Conservation (phyloP, 2,329 filamentous ascomycete genomes). For the Ophiostoma angusticollis region DNA sequence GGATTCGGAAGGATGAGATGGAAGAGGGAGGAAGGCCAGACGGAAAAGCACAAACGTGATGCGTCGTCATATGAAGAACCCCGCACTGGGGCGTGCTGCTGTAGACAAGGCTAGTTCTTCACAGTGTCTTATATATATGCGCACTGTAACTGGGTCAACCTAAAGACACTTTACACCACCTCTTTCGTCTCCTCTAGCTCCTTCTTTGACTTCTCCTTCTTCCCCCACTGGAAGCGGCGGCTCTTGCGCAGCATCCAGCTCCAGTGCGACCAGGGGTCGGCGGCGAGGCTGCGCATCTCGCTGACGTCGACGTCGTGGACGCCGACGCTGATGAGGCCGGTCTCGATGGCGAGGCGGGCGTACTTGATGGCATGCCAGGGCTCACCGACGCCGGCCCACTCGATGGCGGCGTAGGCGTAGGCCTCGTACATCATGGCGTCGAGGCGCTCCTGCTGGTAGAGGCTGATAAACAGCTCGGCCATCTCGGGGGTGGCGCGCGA, state of each 20-base stretch:
- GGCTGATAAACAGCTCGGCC: slow-evolving; percentile 26
- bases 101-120: no score
- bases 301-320: slow-evolving; percentile 20
- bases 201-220: slow-evolving; percentile 5
- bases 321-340: slow-evolving; percentile 21
- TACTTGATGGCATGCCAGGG: slow-evolving; percentile 26
- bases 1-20: no score
- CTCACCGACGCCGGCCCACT: slow-evolving; percentile 27
- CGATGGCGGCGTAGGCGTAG: slow-evolving; percentile 25
- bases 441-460: slow-evolving; percentile 29
- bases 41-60: background rate
- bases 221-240: slow-evolving; percentile 21
- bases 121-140: no score
- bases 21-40: background rate
- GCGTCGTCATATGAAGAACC: background rate
- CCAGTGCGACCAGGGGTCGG: slow-evolving; percentile 27
- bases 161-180: no score
- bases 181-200: background rate
- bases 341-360: slow-evolving; percentile 26
- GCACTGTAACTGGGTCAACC: no score
- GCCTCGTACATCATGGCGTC: slow-evolving; percentile 23
- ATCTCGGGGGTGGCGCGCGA: slow-evolving; percentile 24
- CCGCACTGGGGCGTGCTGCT: slow-evolving; percentile 4
- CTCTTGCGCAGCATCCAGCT: slow-evolving; percentile 26
- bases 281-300: slow-evolving; percentile 23